Conservation (phyloP, 1,284 basidiomycete genomes). For the Cutaneotrichosporon dermatis region DNA sequence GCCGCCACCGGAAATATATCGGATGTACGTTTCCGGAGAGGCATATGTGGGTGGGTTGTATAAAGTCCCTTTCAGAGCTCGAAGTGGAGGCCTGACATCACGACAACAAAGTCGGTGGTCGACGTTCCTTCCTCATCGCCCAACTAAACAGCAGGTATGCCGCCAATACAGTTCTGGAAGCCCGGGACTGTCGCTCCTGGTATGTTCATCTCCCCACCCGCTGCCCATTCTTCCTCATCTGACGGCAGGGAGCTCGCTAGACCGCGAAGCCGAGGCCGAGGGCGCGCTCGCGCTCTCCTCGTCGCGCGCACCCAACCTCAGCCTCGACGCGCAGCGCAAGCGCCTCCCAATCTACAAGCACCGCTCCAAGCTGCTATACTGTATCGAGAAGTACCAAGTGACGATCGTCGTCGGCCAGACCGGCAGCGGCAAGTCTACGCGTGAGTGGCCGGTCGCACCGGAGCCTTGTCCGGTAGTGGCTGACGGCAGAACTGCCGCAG, state of each 20-base stretch:
- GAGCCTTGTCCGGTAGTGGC: background rate
- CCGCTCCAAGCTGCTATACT: conserved; percentile 75
- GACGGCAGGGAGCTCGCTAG: conserved; percentile 61
- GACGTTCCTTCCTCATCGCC: background rate
- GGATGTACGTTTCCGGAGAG: too few relatives aligned
- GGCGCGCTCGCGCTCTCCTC: conserved; percentile 64
- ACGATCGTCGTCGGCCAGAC: conserved; percentile 89
- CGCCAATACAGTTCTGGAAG: conserved; percentile 51
- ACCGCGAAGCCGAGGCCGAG: conserved; percentile 73
- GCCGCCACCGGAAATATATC: too few relatives aligned
- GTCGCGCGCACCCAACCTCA: conserved; percentile 49
- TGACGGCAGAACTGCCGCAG: conserved; percentile 76
- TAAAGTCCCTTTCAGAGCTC: too few relatives aligned
- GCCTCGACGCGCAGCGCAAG: conserved; percentile 70
- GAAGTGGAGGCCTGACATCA: too few relatives aligned
- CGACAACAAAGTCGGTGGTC: background rate
- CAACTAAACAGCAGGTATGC: conserved; percentile 24
- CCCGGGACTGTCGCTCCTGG: conserved; percentile 77
- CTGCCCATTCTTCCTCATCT: background rate
- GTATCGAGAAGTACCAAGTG: conserved; percentile 75
- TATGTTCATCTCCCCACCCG: conserved; percentile 16
- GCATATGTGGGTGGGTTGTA: too few relatives aligned
- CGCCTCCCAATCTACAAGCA: conserved; percentile 84
- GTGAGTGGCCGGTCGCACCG: conserved; percentile 48
- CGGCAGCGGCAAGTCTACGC: conserved; percentile 95